A percentile compares a stretch with the other conserved stretches of the same genome.
These are phyloP conservation scores for Lepiota brunneoincarnata DNA, from an alignment of 768 basidiomycete genomes.

Conservation along the genomic window DNA sequence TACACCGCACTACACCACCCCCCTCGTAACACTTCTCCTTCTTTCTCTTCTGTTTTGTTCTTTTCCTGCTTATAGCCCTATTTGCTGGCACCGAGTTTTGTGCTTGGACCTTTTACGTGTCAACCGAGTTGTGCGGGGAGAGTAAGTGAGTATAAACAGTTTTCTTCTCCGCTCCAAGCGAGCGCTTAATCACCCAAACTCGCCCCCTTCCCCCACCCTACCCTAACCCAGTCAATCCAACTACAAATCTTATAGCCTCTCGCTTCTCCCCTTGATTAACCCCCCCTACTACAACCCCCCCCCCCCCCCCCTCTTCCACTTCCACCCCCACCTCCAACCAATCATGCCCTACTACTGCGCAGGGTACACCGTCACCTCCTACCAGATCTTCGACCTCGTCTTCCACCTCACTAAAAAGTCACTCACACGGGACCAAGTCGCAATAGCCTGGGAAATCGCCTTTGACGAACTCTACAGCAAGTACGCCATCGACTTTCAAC, in stretches of 20 bases:
- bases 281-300: background rate
- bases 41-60: no score
- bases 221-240: background rate
- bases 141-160: background rate
- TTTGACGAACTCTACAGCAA: constrained; percentile 7
- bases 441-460: background rate
- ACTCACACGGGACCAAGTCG: constrained; percentile 8
- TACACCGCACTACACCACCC: no score
- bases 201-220: background rate
- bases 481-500: constrained; percentile 8
- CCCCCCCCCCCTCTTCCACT: background rate
- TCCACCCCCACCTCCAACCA: background rate
- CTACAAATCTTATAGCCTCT: no score
- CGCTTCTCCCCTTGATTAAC: no score
- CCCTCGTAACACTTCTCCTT: no score
- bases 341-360: constrained; percentile 11
- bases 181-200: background rate
- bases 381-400: constrained; percentile 11
- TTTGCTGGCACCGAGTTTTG: no score
- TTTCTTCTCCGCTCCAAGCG: background rate
- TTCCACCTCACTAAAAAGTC: constrained; percentile 10
- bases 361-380: constrained; percentile 9
- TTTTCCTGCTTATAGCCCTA: no score
- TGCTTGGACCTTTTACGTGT: no score
- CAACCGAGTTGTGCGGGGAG: no score